Base-by-base conservation (phyloP, 352 stramenopile genomes). In the Pythium chondricola region DNA sequence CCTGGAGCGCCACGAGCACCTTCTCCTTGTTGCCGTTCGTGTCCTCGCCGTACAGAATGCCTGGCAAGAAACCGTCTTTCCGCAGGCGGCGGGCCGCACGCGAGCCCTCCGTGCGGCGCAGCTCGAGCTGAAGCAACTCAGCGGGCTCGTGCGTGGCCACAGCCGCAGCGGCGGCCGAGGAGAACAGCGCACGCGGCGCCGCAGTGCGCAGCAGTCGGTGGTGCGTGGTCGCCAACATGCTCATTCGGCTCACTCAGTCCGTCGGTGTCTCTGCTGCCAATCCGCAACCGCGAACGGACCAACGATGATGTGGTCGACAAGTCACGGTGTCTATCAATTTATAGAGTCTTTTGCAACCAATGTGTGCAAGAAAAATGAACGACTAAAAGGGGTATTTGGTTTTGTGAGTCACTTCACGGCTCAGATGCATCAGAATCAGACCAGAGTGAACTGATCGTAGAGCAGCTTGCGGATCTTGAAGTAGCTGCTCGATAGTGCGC, bases 371-470 rank as follows among this genome's bases (percentile, higher is more conserved):
- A n/a, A n/a, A n/a, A n/a, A n/a, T n/a, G n/a, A n/a, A n/a, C n/a
- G n/a, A n/a, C n/a, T n/a, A n/a, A 29, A 46, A 35, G 38, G 42
- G 58, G 33, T 49, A 54, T 33, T 22, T 10, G 4, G 32, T 60
- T 52, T n/a, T n/a, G n/a, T n/a, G n/a, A n/a, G n/a, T n/a, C n/a
- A n/a, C n/a, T n/a, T n/a, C n/a, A n/a, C n/a, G n/a, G n/a, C n/a
- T n/a, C n/a, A 29, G 13, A 30, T 13, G 29, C 8, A 11, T 57
- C 51, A 55, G 51, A 54, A 47, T 67, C 58, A 94, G 38, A 95
- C 72, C n/a, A 95, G 56, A 18, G 82, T 95, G 56, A 92, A 95
- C 52, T 95, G 82, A 50, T 91, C 77, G 56, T 95, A 93, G 13
- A 95, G 61, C 45, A 95, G 65, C 46, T 85, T 67, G 41, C 84